A percentile compares a stretch with the other conserved stretches of the same genome.
Evolutionary conservation across 108 stramenopile genomes (phyloP).

Genomic region (Chaetoceros tenuissimus): DNA sequence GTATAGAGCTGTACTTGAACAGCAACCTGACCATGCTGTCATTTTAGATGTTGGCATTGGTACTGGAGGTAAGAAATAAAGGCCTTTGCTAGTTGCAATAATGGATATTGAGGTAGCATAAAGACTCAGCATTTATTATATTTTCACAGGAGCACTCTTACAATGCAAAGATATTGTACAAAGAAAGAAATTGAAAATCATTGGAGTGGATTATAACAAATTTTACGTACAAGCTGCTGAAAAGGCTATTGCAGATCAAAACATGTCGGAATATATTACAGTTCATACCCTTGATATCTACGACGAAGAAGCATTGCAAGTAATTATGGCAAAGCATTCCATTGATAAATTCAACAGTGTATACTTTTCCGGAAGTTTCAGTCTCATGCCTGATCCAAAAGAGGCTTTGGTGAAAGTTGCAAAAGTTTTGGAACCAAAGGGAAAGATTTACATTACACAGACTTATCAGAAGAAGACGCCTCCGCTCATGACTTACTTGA

Average conservation of each 20-base stretch:
- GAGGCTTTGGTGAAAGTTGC: conserved; percentile 32
- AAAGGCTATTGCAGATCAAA: conserved; percentile 12
- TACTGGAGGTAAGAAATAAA: conserved; percentile 22
- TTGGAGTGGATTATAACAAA: conserved; percentile 55
- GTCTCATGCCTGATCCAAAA: conserved; percentile 51
- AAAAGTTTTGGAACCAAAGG: conserved; percentile 21
- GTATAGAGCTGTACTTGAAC: conserved; percentile 39
- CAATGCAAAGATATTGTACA: conserved; percentile 24
- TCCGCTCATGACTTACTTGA: conserved; percentile 33
- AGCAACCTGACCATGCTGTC: conserved; percentile 14
- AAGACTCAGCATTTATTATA: neutral
- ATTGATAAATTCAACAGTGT: conserved; percentile 35
- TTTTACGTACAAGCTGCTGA: conserved; percentile 46
- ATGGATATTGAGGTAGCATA: neutral
- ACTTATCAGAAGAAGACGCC: conserved; percentile 50
- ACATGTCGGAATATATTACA: conserved; percentile 18
- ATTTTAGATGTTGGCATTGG: conserved; percentile 66
- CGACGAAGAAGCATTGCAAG: conserved; percentile 10
- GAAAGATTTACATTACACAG: conserved; percentile 53
- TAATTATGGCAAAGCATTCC: conserved; percentile 7
- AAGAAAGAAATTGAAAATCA: conserved; percentile 30
- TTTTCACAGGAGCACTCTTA: conserved; percentile 25
- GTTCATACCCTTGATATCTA: conserved; percentile 20
- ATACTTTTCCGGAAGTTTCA: conserved; percentile 59
- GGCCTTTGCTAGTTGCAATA: neutral